Conservation (phyloP, 202 grass and related monocot genomes). For the Bolboschoenoplectus hybrid region DNA sequence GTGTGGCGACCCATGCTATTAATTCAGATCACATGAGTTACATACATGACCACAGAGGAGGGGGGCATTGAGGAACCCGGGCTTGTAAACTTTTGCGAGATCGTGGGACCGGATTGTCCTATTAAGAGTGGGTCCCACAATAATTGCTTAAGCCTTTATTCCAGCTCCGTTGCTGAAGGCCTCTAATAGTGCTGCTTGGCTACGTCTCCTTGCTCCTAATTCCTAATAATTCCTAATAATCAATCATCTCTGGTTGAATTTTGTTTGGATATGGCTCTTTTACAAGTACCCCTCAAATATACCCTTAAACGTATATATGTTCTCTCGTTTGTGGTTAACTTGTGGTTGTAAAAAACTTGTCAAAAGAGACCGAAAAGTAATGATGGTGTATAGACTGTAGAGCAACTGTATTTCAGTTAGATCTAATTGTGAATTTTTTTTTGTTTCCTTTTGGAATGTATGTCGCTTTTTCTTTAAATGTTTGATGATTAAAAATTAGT, state of each 20-base stretch:
- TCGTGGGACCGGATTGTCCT: slow-evolving; percentile 23
- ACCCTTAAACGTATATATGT: background rate
- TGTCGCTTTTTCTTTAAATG: background rate
- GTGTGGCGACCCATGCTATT: background rate
- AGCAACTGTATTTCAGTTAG: background rate
- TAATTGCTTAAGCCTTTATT: slow-evolving; percentile 34
- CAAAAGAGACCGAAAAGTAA: background rate
- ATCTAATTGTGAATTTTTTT: background rate
- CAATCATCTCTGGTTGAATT: slow-evolving; percentile 23
- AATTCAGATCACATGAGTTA: background rate
- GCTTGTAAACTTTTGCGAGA: slow-evolving; percentile 4
- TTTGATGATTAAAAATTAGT: background rate
- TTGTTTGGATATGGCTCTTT: slow-evolving; percentile 28
- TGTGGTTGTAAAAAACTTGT: background rate
- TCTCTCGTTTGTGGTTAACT: background rate
- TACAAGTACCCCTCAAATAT: slow-evolving; percentile 15
- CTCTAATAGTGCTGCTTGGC: slow-evolving; percentile 40
- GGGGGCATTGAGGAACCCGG: background rate
- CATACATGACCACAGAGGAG: slow-evolving; percentile 15
- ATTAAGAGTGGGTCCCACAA: slow-evolving; percentile 29
- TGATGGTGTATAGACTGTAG: slow-evolving; percentile 1
- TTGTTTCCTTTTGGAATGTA: background rate
- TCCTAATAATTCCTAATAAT: background rate
- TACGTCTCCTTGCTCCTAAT: slow-evolving; percentile 22
- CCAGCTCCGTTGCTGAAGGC: slow-evolving; percentile 8